Evolutionary conservation across 2,329 filamentous ascomycete species (phyloP).

Genomic region (Aspergillus unguis): DNA sequence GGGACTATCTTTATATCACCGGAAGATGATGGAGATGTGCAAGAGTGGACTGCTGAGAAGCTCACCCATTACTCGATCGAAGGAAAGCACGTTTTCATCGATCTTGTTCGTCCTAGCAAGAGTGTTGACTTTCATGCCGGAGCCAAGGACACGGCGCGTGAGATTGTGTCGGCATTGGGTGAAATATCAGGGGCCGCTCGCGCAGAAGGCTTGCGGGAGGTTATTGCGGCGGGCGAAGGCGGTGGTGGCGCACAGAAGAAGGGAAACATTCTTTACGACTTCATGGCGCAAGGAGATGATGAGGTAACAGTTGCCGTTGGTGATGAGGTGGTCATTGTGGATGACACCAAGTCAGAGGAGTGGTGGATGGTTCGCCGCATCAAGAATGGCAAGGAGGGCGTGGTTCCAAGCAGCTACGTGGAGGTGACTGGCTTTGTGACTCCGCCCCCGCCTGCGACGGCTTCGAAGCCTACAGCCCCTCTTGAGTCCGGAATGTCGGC

Average conservation of each 20-base stretch:
- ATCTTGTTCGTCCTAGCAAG: constrained; percentile 86
- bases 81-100: constrained; percentile 95
- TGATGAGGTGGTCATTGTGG: constrained; percentile 86
- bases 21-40: constrained; percentile 76
- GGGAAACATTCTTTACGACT: constrained; percentile 87
- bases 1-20: constrained; percentile 88
- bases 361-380: constrained; percentile 95
- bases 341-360: constrained; percentile 89
- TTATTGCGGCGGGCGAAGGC: constrained; percentile 74
- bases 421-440: constrained; percentile 72
- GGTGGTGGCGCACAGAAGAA: constrained; percentile 62
- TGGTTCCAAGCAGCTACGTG: constrained; percentile 94
- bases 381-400: constrained; percentile 90
- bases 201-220: constrained; percentile 77
- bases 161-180: constrained; percentile 83
- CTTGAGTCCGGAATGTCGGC: constrained; percentile 62
- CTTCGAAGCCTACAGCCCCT: constrained; percentile 37
- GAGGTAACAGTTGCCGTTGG: constrained; percentile 88
- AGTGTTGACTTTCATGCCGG: constrained; percentile 96
- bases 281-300: constrained; percentile 93
- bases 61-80: constrained; percentile 98
- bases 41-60: constrained; percentile 92
- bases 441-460: constrained; percentile 42
- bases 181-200: constrained; percentile 83
- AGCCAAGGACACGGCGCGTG: constrained; percentile 91